These are phyloP conservation scores for Nymphaea colorata DNA, from an alignment of 164 flowering plant species.

Conservation along the genomic window DNA sequence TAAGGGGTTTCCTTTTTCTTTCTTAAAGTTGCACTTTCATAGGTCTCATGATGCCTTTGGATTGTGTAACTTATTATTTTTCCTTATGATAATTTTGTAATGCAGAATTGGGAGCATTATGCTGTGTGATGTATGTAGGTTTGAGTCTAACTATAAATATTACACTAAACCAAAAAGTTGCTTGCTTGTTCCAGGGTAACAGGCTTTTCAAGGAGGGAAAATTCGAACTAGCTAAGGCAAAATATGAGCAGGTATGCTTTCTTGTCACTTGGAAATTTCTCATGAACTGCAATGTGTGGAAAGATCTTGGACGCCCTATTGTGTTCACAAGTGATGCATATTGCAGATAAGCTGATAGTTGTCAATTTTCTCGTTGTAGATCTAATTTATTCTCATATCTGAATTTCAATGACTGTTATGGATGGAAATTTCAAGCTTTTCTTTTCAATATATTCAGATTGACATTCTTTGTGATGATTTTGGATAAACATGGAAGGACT, in stretches of 20 bases:
- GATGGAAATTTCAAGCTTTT: not conserved
- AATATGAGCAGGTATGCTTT: constrained; percentile 80
- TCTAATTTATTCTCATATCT: not conserved
- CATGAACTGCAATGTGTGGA: not conserved
- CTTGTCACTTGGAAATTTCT: too few species aligned
- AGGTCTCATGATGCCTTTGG: not conserved
- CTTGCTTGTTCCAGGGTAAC: constrained; percentile 52
- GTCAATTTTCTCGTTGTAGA: not conserved
- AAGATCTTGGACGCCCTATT: not conserved
- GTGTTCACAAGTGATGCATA: not conserved
- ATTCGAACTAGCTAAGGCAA: constrained; percentile 92
- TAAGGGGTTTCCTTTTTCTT: not conserved
- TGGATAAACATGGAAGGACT: not conserved
- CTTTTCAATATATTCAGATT: not conserved
- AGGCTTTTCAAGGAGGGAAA: constrained; percentile 95
- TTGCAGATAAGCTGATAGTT: not conserved
- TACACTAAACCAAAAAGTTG: not conserved
- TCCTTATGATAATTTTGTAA: too few species aligned
- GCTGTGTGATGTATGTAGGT: not conserved
- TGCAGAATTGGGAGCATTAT: not conserved
- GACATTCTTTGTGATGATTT: not conserved
- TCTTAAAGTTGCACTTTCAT: not conserved
- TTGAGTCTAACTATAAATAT: not conserved
- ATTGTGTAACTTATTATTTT: not conserved
- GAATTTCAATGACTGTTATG: not conserved